Evolutionary conservation across 768 basidiomycete genomes (phyloP), one percentile per base, ranked within the genome.

Genomic region (Tricholoma sp.): DNA sequence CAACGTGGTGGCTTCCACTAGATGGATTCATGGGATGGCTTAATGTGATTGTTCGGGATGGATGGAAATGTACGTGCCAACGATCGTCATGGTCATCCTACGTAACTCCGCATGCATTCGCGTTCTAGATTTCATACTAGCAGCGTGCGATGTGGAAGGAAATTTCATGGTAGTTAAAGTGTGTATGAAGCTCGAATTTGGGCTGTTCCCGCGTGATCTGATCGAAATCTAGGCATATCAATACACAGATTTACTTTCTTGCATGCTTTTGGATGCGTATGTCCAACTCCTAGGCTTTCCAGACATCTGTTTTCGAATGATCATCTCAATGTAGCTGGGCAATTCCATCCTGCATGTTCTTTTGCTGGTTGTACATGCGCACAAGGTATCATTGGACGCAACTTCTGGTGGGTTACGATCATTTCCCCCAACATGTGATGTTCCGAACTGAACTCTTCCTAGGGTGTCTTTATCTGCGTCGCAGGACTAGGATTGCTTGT

Each of bases 241-340:
- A 73, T 93, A 89, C 74, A 94, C 92, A 33, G 90, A 89, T 61
- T 73, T 94, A 3, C 74, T 94, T 47, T 94, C 92, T 1, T 91
- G 89, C 70, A 93, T 93, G 89, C 80, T 94, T n/a, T 84, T 94
- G 48, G 91, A 94, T 65, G 90, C 91, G 83, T 90, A 67, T 58
- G 84, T 72, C 64, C 34, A 37, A 20, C 33, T 28, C 24, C 29
- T 15, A 17, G 11, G n/a, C 24, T 24, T 45, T 17, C 17, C 28
- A 11, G 41, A n/a, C 17, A 32, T 15, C 42, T 20, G 18, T 50
- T 6, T 37, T 29, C 32, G 39, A 59, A 20, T 64, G 31, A 1
- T 28, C 41, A 33, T 61, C 57, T 36, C 24, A 6, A 52, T 55
- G 7, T 48, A 89, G 88, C 53, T 93, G 91, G 91, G 92, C 92